Conservation (phyloP, 768 basidiomycete species). For the Cyclocybe aegerita region DNA sequence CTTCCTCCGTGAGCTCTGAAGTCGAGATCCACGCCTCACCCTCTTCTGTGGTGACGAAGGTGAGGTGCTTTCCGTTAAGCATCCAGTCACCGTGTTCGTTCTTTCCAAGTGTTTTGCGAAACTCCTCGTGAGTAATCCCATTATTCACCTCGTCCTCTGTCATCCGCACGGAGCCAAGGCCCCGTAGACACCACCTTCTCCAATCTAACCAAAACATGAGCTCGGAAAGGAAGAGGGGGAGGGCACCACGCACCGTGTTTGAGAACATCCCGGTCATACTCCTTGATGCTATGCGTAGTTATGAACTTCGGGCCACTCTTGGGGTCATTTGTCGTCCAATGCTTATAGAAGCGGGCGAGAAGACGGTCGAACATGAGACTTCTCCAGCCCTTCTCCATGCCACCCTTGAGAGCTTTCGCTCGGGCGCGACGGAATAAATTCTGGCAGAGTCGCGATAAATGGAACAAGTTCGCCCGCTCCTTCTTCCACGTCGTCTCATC, state of each 20-base stretch:
- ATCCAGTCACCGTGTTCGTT: slow-evolving; percentile 17
- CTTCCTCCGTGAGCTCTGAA: slow-evolving; percentile 22
- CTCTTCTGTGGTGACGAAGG: slow-evolving; percentile 11
- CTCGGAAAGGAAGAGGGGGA: not conserved
- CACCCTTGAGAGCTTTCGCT: slow-evolving; percentile 19
- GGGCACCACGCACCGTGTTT: slow-evolving; percentile 28
- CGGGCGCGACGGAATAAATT: slow-evolving; percentile 31
- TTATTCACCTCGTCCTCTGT: slow-evolving; percentile 31
- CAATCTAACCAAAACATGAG: slow-evolving; percentile 29
- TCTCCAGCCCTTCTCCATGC: slow-evolving; percentile 38
- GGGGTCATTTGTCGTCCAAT: slow-evolving; percentile 37
- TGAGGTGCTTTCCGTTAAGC: slow-evolving; percentile 8
- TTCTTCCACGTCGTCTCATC: slow-evolving; percentile 28
- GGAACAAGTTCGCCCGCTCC: slow-evolving; percentile 37
- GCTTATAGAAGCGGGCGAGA: slow-evolving; percentile 37
- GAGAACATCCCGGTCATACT: slow-evolving; percentile 35
- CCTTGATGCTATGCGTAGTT: slow-evolving; percentile 35
- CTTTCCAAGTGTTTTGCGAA: slow-evolving; percentile 20
- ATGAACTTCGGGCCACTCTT: slow-evolving; percentile 33
- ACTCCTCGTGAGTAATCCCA: slow-evolving; percentile 29
- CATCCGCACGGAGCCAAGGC: slow-evolving; percentile 36
- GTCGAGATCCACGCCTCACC: slow-evolving; percentile 7
- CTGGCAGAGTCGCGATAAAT: slow-evolving; percentile 38
- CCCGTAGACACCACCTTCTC: slow-evolving; percentile 34
- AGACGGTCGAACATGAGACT: slow-evolving; percentile 42